Conservation (phyloP, 2,329 filamentous ascomycete species). For the Alternaria rosae region DNA sequence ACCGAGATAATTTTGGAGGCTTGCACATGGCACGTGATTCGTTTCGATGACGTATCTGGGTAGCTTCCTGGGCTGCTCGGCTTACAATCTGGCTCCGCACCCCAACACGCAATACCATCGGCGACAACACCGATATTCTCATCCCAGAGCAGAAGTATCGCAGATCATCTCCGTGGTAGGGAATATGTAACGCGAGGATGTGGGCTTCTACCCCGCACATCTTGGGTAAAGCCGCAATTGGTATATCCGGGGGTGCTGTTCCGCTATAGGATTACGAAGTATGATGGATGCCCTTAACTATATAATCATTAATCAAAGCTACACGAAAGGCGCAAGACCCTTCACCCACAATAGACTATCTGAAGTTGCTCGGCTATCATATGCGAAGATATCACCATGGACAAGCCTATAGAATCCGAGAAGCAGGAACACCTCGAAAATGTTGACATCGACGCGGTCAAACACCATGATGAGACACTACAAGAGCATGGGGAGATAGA, state of each 20-base stretch:
- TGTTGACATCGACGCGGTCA: not conserved
- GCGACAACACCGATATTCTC: constrained; percentile 3
- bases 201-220: constrained; percentile 7
- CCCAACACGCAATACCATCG: not conserved
- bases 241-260: not conserved
- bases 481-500: constrained; percentile 2
- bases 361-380: not conserved
- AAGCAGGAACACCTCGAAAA: not conserved
- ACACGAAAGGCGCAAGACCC: not conserved
- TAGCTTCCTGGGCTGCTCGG: not conserved
- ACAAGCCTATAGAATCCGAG: not conserved
- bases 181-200: not conserved
- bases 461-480: not conserved
- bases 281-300: not conserved
- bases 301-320: not conserved
- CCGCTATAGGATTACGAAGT: not conserved
- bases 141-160: not conserved
- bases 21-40: not conserved
- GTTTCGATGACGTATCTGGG: not conserved
- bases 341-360: not conserved
- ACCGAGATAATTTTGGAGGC: not conserved
- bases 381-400: not conserved
- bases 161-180: not conserved
- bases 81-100: not conserved
- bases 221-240: constrained; percentile 2